Percentiles rank a stretch among this genome's conserved stretches.
These are phyloP conservation scores for Pythium diclinum DNA, from an alignment of 352 stramenopile species.

Conservation along the genomic window DNA sequence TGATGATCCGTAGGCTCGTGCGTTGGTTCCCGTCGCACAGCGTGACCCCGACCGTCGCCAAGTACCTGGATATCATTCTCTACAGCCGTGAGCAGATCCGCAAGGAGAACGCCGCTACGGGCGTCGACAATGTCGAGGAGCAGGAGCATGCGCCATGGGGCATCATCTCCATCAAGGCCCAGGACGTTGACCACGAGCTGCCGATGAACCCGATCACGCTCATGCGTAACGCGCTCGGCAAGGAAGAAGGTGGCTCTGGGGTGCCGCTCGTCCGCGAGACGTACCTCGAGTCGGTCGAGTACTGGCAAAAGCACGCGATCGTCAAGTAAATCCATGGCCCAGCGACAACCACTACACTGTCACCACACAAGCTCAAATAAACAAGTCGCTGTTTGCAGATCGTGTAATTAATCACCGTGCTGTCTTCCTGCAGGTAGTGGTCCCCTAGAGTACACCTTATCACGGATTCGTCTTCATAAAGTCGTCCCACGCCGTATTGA, in stretches of 20 bases:
- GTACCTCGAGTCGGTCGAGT: conserved; percentile 86
- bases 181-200: conserved; percentile 94
- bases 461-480: conserved; percentile 75
- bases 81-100: conserved; percentile 98
- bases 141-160: conserved; percentile 84
- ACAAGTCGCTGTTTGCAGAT: conserved; percentile 1
- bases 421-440: background rate
- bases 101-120: conserved; percentile 92
- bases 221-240: conserved; percentile 97
- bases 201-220: conserved; percentile 98
- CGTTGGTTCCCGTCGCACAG: conserved; percentile 92
- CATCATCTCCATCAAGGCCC: conserved; percentile 97
- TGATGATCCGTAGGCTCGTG: conserved; percentile 38
- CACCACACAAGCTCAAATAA: background rate
- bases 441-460: conserved; percentile 19
- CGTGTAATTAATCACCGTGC: background rate
- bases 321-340: conserved; percentile 58
- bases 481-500: conserved; percentile 91
- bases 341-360: background rate
- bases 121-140: conserved; percentile 34
- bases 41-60: conserved; percentile 82
- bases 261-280: conserved; percentile 72
- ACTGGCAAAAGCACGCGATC: conserved; percentile 84
- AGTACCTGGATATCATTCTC: conserved; percentile 97
- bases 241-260: conserved; percentile 90